Evolutionary conservation across 495 filamentous ascomycete genomes (phyloP).

Genomic region (Penicillium coffeae): DNA sequence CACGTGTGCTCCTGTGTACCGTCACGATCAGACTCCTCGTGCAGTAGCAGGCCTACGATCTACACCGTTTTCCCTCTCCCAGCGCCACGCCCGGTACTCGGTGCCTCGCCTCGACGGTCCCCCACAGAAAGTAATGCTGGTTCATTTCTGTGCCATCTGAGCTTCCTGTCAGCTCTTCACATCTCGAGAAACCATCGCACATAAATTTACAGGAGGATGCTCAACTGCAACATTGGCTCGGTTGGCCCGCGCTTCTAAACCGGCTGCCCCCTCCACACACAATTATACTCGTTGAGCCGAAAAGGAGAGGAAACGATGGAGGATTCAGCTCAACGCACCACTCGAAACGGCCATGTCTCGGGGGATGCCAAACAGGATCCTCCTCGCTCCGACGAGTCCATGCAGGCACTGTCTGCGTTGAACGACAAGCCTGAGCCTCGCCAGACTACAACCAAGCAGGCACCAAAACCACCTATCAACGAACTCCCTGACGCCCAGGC

Average conservation of each 20-base stretch:
- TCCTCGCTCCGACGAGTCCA: conserved; percentile 22
- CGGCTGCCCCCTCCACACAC: not conserved
- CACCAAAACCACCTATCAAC: conserved; percentile 20
- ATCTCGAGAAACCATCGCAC: too few species aligned
- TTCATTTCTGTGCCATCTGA: conserved; percentile 26
- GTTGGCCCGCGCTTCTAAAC: conserved; percentile 17
- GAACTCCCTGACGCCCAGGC: conserved; percentile 33
- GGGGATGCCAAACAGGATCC: conserved; percentile 20
- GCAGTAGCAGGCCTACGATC: conserved; percentile 36
- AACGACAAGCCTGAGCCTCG: conserved; percentile 25
- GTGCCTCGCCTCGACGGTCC: conserved; percentile 11
- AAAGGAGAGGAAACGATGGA: conserved; percentile 38
- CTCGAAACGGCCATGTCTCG: conserved; percentile 25
- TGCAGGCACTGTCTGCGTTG: conserved; percentile 16
- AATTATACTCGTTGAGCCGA: conserved; percentile 9
- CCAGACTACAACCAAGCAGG: conserved; percentile 24
- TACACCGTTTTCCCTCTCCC: conserved; percentile 10
- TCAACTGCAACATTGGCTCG: conserved; percentile 20
- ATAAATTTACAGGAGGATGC: conserved; percentile 14
- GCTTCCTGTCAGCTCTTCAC: conserved; percentile 32
- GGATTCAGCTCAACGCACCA: conserved; percentile 23
- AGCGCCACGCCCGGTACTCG: conserved; percentile 37
- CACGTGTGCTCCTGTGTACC: conserved; percentile 15
- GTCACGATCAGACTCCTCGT: conserved; percentile 26
- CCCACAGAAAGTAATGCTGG: conserved; percentile 36